Evolutionary conservation across 257 asterid species (phyloP).

Genomic region (Plantago elongata): DNA sequence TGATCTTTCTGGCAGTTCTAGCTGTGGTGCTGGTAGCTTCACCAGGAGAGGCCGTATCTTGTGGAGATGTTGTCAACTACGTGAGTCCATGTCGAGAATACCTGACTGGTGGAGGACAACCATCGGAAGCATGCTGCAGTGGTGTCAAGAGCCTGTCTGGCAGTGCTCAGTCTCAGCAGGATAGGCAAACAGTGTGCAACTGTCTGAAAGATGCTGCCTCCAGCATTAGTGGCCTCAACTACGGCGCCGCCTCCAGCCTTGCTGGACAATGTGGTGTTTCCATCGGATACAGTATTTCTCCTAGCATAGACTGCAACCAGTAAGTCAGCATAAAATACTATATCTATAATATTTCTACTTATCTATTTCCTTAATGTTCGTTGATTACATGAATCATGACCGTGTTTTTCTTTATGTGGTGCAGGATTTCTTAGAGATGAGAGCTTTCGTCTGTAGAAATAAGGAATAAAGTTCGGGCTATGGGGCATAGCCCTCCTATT

Average conservation of each 20-base stretch:
- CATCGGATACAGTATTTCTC: conserved; percentile 24
- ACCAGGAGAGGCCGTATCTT: conserved; percentile 39
- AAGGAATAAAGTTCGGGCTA: conserved; percentile 12
- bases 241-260: conserved; percentile 44
- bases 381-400: too few species aligned
- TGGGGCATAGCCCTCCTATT: conserved; percentile 5
- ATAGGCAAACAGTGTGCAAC: conserved; percentile 45
- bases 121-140: conserved; percentile 32
- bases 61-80: conserved; percentile 33
- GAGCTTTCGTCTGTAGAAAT: conserved; percentile 4
- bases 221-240: conserved; percentile 20
- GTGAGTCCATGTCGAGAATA: conserved; percentile 41
- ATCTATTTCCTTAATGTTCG: background rate
- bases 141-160: conserved; percentile 30
- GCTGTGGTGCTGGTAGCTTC: conserved; percentile 27
- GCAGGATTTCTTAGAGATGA: conserved; percentile 37
- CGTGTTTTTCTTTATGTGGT: conserved; percentile 1
- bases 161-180: conserved; percentile 27
- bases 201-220: conserved; percentile 52
- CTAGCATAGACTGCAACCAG: conserved; percentile 48
- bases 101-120: conserved; percentile 37
- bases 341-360: background rate
- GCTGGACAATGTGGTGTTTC: conserved; percentile 50
- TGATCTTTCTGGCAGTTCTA: conserved; percentile 24
- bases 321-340: conserved; percentile 12